Conservation (phyloP, 1,139 yeast species). For the Casaregolazyma lundiana region DNA sequence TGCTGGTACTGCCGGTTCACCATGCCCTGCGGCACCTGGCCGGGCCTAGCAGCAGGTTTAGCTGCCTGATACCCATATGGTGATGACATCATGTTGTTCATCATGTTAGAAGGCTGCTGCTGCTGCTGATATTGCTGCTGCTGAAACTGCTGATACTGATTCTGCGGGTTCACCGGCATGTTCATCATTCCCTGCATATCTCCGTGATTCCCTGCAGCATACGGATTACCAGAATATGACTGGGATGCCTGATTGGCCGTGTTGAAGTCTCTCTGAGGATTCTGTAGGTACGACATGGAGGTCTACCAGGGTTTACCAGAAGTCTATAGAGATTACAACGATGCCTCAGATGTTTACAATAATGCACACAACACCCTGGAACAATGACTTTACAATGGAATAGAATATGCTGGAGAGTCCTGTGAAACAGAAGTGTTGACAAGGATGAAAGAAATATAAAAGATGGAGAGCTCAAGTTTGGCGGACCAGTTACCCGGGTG, state of each 20-base stretch:
- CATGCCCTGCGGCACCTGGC: slow-evolving; percentile 7
- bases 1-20: slow-evolving; percentile 1
- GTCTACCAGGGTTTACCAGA: no score
- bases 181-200: slow-evolving; percentile 1
- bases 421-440: no score
- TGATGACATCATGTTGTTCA: slow-evolving; percentile 1
- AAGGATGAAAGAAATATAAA: no score
- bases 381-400: no score
- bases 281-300: slow-evolving; percentile 1
- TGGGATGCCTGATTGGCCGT: slow-evolving; percentile 9
- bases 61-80: slow-evolving; percentile 8
- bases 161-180: slow-evolving; percentile 3
- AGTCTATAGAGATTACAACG: no score
- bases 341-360: no score
- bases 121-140: slow-evolving; percentile 13
- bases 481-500: no score
- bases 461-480: no score
- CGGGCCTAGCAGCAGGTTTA: slow-evolving; percentile 4
- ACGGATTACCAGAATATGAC: slow-evolving; percentile 1
- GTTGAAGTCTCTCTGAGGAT: slow-evolving; percentile 1
- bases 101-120: slow-evolving; percentile 12
- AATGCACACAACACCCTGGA: no score
- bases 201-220: not conserved
- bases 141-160: slow-evolving; percentile 13
- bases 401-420: no score